Evolutionary conservation across 192 early-diverging fungal genomes (phyloP), one percentile per base, ranked within the genome.

Genomic region (Entomortierella parvispora): DNA sequence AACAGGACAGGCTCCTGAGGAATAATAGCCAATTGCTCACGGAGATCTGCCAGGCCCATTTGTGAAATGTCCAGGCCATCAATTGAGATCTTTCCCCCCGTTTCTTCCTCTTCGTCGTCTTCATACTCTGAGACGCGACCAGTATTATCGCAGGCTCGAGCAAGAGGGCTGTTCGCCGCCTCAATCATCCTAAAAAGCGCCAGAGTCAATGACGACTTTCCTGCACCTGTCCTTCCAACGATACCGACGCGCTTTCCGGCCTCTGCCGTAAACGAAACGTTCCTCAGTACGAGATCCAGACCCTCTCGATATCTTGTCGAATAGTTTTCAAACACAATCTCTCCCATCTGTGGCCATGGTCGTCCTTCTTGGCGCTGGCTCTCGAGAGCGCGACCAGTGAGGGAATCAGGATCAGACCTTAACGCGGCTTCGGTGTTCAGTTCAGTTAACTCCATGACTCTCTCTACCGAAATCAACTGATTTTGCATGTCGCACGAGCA

Each of bases 201-300:
- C 43, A 82, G 48, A 14, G 84, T 80, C 55, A 96, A 66, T n/a
- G 80, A 75, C 23, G 75, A 80, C 44, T 86, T 83, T 34, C 82
- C 84, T 12, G 80, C 71, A 0, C 82, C 82, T 4, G 84, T 86
- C 4, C 84, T 69, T 47, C 96, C 96, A 25, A 96, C 94, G 12
- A 98, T 89, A 11, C 94, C 96, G 71, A 98, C 91, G 67, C 93
- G 94, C 68, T 85, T 78, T 44, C 72, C 72, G 18, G 85, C 75
- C 0, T 76, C 66, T 34, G 93, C 89, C 0, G 25, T 28, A 46
- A 96, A 88, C 14, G 86, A 85, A 23, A 99, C 71, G 25, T 80
- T 68, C 57, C 87, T 93, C 20, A 98, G 80, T 1, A 97, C 95
- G 3, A 87, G 87, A 44, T 86, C 83, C 12, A 75, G 34, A 0